Evolutionary conservation across 148 eudicot species (phyloP).

Genomic region (Limonium bicolor): DNA sequence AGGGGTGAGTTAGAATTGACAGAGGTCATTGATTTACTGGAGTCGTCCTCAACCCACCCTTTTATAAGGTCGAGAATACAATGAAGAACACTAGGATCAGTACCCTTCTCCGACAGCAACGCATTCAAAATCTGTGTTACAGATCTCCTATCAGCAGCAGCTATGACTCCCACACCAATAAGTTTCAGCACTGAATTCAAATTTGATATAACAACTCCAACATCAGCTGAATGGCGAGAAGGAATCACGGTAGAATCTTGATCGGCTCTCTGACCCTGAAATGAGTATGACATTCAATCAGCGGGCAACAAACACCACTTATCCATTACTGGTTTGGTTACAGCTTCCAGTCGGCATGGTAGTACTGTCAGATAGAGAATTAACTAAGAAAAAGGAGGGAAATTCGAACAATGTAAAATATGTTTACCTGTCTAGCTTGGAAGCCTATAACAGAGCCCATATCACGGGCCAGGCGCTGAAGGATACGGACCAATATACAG

Average conservation of each 20-base stretch:
- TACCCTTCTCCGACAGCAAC: slow-evolving; percentile 81
- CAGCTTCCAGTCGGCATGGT: not conserved
- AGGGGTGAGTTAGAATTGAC: slow-evolving; percentile 49
- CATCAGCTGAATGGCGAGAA: slow-evolving; percentile 88
- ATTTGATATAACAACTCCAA: slow-evolving; percentile 61
- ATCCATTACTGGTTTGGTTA: not conserved
- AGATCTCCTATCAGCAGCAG: slow-evolving; percentile 65
- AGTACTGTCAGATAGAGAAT: too few relatives aligned
- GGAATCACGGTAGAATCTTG: slow-evolving; percentile 78
- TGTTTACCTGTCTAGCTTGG: slow-evolving; percentile 60
- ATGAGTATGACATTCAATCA: slow-evolving; percentile 3
- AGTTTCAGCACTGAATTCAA: slow-evolving; percentile 73
- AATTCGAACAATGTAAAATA: not conserved
- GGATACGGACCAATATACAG: slow-evolving; percentile 60
- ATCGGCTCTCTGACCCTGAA: slow-evolving; percentile 80
- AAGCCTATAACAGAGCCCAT: slow-evolving; percentile 55
- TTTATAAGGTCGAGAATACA: slow-evolving; percentile 80
- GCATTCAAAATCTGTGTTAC: slow-evolving; percentile 60
- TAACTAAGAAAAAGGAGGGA: too few relatives aligned
- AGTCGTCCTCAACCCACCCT: slow-evolving; percentile 93
- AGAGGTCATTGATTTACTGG: slow-evolving; percentile 41
- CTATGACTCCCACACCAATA: slow-evolving; percentile 83
- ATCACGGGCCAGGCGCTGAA: slow-evolving; percentile 95
- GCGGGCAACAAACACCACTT: not conserved
- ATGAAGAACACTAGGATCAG: slow-evolving; percentile 78